Base-by-base conservation (phyloP, 78 protist species). In the Anaeramoeba ignava region DNA sequence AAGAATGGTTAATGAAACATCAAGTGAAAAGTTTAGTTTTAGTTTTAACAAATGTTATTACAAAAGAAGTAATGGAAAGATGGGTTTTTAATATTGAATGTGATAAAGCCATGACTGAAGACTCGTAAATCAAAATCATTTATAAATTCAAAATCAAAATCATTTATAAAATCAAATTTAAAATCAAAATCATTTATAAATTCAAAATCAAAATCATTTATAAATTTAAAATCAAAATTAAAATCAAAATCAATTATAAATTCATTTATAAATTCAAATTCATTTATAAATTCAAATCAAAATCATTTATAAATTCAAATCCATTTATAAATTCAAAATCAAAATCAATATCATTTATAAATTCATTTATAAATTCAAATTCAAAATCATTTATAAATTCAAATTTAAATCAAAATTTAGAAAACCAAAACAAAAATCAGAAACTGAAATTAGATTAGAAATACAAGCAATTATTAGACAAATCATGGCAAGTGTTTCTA, bases 41-140 rank as follows among this genome's bases (percentile, higher is more conserved):
- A 0, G 98, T 97, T 1, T 87, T 98, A n/a, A 82, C 93, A 0
- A 68, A 88, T 33, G 80, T 83, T 0, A 91, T 84, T 23, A 93
- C 92, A 3, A 84, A 82, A 27, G 93, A 91, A 23, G 82, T 84
- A 1, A 82, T 96, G 1, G 99, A 98, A 83, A 85, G 99, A 1
- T 98, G 99, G 99, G 90, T 79, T 41, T 98, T 98, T 38, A 91
- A 97, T 86, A 88, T 98, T 17, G 91, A 91, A 27, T 81, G 93
- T 0, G 97, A 96, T 81, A 39, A 41, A 40, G 37, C 84, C 3
- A 2, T 0, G 3, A 36, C 68, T 0, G 42, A 0, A 33, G n/a
- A n/a, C n/a, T n/a, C n/a, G n/a, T n/a, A n/a, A n/a, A n/a, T n/a
- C n/a, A n/a, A n/a, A n/a, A n/a, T n/a, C n/a, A n/a, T n/a, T n/a